phyloP scores from a whole-genome alignment of 2,329 filamentous ascomycete species.

The Trichothecium roseum region DNA sequence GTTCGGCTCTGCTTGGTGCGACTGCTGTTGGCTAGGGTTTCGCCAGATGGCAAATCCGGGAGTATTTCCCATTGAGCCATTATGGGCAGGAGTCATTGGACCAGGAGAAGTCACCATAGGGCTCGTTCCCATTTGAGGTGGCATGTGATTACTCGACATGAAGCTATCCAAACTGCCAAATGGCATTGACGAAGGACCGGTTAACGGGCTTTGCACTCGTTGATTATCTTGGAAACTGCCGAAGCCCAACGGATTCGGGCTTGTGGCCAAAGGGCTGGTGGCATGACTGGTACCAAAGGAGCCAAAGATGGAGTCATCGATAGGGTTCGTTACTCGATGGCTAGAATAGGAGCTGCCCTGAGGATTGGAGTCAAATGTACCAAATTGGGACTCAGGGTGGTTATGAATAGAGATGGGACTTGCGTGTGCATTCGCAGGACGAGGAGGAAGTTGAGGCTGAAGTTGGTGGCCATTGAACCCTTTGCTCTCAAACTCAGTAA shows the following conservation, averaged over 20 bases:
- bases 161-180: slow-evolving; percentile 23
- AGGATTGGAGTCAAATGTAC: slow-evolving; percentile 12
- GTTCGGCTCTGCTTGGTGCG: slow-evolving; percentile 7
- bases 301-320: slow-evolving; percentile 7
- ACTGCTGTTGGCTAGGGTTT: slow-evolving; percentile 13
- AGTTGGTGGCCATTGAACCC: slow-evolving; percentile 9
- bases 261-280: slow-evolving; percentile 20
- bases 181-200: slow-evolving; percentile 14
- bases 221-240: slow-evolving; percentile 20
- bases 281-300: slow-evolving; percentile 8
- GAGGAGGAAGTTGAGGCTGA: slow-evolving; percentile 22
- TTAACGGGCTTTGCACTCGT: slow-evolving; percentile 15
- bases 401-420: slow-evolving; percentile 11
- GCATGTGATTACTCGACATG: slow-evolving; percentile 8
- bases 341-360: slow-evolving; percentile 2
- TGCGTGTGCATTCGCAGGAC: slow-evolving; percentile 16
- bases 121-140: background rate
- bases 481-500: slow-evolving; percentile 31
- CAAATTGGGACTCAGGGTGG: slow-evolving; percentile 19
- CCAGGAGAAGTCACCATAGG: slow-evolving; percentile 1
- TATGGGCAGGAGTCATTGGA: slow-evolving; percentile 2
- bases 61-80: slow-evolving; percentile 9
- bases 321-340: slow-evolving; percentile 2
- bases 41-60: slow-evolving; percentile 27
- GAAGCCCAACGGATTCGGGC: slow-evolving; percentile 17